Evolutionary conservation across 805 yeast genomes (phyloP).

Genomic region (Pichia sporocuriosa): DNA sequence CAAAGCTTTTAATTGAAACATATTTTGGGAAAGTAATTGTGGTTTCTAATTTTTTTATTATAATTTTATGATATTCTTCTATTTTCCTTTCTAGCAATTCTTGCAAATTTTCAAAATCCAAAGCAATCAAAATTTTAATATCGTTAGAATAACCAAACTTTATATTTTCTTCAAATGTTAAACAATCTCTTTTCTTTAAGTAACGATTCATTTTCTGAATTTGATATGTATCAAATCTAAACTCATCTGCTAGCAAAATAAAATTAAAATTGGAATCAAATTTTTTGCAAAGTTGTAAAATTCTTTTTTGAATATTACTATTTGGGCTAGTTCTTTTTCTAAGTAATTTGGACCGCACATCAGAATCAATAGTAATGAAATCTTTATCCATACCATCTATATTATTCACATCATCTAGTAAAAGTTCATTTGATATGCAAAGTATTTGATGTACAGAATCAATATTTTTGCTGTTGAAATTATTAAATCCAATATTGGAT

Average conservation of each 20-base stretch:
- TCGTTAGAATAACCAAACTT: too few relatives aligned
- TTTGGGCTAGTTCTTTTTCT: background rate
- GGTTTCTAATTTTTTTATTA: slow-evolving; percentile 15
- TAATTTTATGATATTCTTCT: slow-evolving; percentile 15
- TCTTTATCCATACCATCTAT: background rate
- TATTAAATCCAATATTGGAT: slow-evolving; percentile 17
- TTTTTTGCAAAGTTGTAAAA: slow-evolving; percentile 15
- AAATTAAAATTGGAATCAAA: slow-evolving; percentile 19
- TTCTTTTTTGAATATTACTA: slow-evolving; percentile 8
- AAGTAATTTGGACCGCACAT: too few relatives aligned
- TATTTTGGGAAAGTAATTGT: slow-evolving; percentile 15
- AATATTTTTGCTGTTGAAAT: background rate
- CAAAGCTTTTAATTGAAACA: slow-evolving; percentile 18
- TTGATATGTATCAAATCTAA: slow-evolving; percentile 17
- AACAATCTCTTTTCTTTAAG: slow-evolving; percentile 6
- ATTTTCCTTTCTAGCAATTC: slow-evolving; percentile 11
- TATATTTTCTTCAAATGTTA: background rate
- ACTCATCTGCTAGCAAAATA: slow-evolving; percentile 26
- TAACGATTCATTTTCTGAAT: slow-evolving; percentile 15
- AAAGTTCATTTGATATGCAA: slow-evolving; percentile 17
- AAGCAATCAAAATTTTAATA: slow-evolving; percentile 16
- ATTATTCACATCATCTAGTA: background rate
- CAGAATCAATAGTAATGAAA: background rate
- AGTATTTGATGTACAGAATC: slow-evolving; percentile 18
- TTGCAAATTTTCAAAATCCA: slow-evolving; percentile 20